Evolutionary conservation across 192 early-diverging fungal species (phyloP).

Genomic region (Podila epigama): DNA sequence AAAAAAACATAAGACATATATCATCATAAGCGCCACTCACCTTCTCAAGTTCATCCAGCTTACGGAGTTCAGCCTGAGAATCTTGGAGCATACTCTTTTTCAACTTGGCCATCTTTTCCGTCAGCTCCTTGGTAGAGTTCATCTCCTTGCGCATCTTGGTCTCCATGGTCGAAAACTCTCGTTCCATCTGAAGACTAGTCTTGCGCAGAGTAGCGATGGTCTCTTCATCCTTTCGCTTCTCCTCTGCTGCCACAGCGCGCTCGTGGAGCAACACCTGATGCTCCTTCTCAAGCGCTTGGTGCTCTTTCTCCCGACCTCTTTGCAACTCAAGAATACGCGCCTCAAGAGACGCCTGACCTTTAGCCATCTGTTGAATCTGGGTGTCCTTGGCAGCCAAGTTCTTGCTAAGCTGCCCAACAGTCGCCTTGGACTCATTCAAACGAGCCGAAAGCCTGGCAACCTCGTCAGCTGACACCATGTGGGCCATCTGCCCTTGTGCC

Average conservation of each 20-base stretch:
- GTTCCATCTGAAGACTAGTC: background rate
- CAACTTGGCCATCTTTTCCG: background rate
- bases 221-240: background rate
- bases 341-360: background rate
- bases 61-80: slow-evolving; percentile 4
- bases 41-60: slow-evolving; percentile 1
- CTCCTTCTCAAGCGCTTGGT: background rate
- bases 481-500: background rate
- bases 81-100: background rate
- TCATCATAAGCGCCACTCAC: background rate
- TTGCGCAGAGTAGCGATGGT: background rate
- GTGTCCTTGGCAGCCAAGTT: background rate
- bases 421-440: background rate
- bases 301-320: background rate
- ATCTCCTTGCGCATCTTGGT: slow-evolving; percentile 5
- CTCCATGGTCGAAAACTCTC: slow-evolving; percentile 1
- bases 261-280: background rate
- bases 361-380: background rate
- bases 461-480: background rate
- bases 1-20: too few species aligned
- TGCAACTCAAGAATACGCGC: background rate
- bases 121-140: slow-evolving; percentile 5
- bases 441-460: background rate
- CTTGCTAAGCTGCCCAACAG: background rate
- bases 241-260: background rate